A percentile compares a stretch with the other conserved stretches of the same genome.
These are phyloP conservation scores for Benincasa hispida DNA, from an alignment of 306 rosid species.

Conservation along the genomic window DNA sequence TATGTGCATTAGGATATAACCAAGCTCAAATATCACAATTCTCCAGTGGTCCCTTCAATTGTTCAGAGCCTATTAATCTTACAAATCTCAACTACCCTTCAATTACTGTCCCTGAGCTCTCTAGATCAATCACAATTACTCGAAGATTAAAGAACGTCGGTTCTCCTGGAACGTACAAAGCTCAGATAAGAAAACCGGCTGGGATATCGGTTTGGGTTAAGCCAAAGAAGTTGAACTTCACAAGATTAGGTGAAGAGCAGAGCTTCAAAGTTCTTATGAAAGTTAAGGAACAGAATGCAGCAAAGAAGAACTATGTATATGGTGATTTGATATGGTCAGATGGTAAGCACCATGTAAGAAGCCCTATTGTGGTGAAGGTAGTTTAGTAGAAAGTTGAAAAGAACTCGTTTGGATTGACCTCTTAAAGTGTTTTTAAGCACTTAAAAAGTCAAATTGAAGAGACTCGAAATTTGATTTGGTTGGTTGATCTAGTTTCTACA, in stretches of 20 bases:
- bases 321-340: slow-evolving; percentile 78
- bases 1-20: slow-evolving; percentile 59
- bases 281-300: slow-evolving; percentile 18
- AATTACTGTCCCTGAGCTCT: slow-evolving; percentile 57
- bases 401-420: no score
- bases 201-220: slow-evolving; percentile 40
- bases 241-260: slow-evolving; percentile 48
- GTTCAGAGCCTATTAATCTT: slow-evolving; percentile 26
- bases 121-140: slow-evolving; percentile 34
- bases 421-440: no score
- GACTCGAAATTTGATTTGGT: neutral
- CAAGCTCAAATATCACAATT: slow-evolving; percentile 33
- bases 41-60: slow-evolving; percentile 25
- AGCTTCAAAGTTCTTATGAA: slow-evolving; percentile 35
- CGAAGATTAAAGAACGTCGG: slow-evolving; percentile 72
- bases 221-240: slow-evolving; percentile 54
- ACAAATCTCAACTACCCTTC: slow-evolving; percentile 74
- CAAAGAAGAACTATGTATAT: slow-evolving; percentile 36
- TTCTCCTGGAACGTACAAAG: slow-evolving; percentile 44
- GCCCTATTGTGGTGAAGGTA: slow-evolving; percentile 65
- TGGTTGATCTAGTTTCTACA: neutral
- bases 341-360: slow-evolving; percentile 53
- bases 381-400: slow-evolving; percentile 9
- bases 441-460: neutral
- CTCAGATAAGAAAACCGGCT: slow-evolving; percentile 26